Conservation (phyloP, 2,329 filamentous ascomycete genomes). For the Penicillium brasilianum region DNA sequence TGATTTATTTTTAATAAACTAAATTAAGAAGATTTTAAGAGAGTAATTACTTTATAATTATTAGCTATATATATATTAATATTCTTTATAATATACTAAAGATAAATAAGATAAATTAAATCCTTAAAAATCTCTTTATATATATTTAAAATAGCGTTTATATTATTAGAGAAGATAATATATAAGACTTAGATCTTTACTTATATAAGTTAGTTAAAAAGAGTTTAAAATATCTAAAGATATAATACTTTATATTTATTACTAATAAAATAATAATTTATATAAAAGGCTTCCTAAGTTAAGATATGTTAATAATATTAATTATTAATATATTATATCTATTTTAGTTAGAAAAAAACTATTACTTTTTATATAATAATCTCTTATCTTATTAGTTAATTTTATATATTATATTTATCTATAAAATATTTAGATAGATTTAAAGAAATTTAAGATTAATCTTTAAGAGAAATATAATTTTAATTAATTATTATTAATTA, state of each 20-base stretch:
- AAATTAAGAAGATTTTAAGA: not conserved
- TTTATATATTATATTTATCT: too few relatives aligned
- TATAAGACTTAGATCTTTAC: too few relatives aligned
- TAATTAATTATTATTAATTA: too few relatives aligned
- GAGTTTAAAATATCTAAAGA: not conserved
- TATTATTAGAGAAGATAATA: not conserved
- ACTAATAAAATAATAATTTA: not conserved
- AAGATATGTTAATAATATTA: not conserved
- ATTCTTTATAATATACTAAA: slow-evolving; percentile 2
- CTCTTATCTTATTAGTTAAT: too few relatives aligned
- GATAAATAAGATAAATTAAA: not conserved
- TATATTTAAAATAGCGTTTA: not conserved
- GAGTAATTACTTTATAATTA: not conserved
- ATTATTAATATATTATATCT: not conserved
- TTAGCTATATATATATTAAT: not conserved
- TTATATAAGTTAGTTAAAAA: too few relatives aligned
- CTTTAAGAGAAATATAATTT: too few relatives aligned
- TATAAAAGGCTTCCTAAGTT: not conserved
- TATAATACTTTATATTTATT: not conserved
- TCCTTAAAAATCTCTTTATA: not conserved
- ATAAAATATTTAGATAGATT: too few relatives aligned
- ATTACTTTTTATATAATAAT: too few relatives aligned
- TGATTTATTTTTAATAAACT: not conserved
- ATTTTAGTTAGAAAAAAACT: too few relatives aligned
- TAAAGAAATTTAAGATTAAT: too few relatives aligned